Conservation (phyloP, 129 eudicot species). For the Dittrichia graveolens region DNA sequence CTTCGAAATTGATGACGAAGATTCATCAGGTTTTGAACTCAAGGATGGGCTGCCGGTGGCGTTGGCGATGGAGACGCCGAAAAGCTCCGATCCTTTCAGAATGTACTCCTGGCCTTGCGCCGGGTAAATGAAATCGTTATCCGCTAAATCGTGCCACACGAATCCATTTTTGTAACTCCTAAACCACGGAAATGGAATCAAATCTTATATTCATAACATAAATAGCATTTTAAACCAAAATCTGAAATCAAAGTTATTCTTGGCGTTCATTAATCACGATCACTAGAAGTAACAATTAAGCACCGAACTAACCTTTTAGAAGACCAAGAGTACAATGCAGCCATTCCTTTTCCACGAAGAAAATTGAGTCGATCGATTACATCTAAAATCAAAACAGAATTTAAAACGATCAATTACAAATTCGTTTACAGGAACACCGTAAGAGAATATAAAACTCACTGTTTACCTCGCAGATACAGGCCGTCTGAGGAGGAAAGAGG, state of each 20-base stretch:
- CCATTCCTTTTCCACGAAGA: conserved; percentile 91
- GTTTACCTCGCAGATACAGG: conserved; percentile 67
- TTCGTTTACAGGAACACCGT: background rate
- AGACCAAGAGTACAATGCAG: conserved; percentile 83
- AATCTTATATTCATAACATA: background rate
- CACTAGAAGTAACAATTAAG: background rate
- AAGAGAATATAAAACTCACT: background rate
- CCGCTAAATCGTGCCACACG: conserved; percentile 90
- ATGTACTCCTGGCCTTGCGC: conserved; percentile 82
- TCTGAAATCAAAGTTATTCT: background rate
- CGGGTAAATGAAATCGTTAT: conserved; percentile 80
- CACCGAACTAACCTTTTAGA: conserved; percentile 56
- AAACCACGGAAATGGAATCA: conserved; percentile 16
- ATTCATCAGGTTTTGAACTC: conserved; percentile 36
- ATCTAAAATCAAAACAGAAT: conserved; percentile 35
- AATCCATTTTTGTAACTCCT: conserved; percentile 93
- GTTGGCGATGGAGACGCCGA: background rate
- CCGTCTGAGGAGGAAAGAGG: conserved; percentile 67
- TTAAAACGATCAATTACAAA: background rate
- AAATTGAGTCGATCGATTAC: conserved; percentile 64
- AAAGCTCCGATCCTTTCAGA: conserved; percentile 87
- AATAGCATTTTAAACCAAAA: background rate
- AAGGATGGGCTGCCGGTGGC: background rate
- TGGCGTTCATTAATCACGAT: background rate
- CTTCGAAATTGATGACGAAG: conserved; percentile 29